Base-by-base conservation (phyloP, 257 asterid species). In the Primulina tabacum region DNA sequence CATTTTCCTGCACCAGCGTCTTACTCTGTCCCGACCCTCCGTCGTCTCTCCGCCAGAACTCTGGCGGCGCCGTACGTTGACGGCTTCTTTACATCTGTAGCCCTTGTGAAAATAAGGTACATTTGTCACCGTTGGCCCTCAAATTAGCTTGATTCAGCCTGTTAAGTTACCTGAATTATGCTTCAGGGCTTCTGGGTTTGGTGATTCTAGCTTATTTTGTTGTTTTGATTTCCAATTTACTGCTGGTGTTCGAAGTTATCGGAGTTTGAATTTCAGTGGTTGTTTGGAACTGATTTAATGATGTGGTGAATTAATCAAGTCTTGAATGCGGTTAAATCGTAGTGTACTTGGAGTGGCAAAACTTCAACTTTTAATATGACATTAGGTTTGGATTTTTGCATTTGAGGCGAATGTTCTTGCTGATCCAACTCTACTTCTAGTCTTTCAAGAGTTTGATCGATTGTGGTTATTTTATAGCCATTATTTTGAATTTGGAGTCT, bases 81-180 rank as follows among this genome's bases (percentile, higher is more conserved):
- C 58, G 38, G 26, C 4, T 2, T 35, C 17, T 75, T 2, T 50
- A 33, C 26, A 72, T 62, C 11, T 1, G 38, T 8, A 18, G 38
- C 60, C 65, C 72, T 24, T 69, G 73, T 69, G 52, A 33, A 75
- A 66, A 59, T 70, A 21, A 77, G 81, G 87, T 83, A 67, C 67
- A 62, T 53, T 38, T 40, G 29, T 60, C 28, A 65, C 8, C 60
- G 52, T 24, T 28, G 29, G 21, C 65, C 71, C 57, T 59, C 52
- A 12, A 50, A 30, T 60, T 34, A 7, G 40, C 21, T 53, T 1
- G 5, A 47, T 47, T 24, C 14, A 5, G 35, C 12, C 4, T 32
- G 43, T 38, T 32, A 7, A 67, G 67, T 72, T 10, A 18, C 43
- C 30, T 62, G 18, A 26, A 35, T 26, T 24, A 53, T 7, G 1